phyloP scores from a whole-genome alignment of 495 filamentous ascomycete genomes.

The Bacidia rubella region DNA sequence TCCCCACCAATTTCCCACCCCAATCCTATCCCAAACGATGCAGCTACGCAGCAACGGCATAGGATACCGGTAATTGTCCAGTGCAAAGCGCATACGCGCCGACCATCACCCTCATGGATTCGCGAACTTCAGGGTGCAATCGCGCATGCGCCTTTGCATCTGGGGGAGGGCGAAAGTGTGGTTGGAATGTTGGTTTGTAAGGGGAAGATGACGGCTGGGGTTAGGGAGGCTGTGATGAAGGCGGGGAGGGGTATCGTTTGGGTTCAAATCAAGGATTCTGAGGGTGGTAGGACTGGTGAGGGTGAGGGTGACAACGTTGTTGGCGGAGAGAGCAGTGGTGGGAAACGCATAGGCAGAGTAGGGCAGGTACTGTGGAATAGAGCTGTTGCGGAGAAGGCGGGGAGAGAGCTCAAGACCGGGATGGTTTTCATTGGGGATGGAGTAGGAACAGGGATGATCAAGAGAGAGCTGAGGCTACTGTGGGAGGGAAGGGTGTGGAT shows the following conservation, averaged over 20 bases:
- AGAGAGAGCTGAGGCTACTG: conserved; percentile 14
- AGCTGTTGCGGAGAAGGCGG: conserved; percentile 45
- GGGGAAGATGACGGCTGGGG: conserved; percentile 41
- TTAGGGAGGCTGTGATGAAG: conserved; percentile 50
- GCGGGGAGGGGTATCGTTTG: conserved; percentile 54
- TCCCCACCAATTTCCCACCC: conserved; percentile 32
- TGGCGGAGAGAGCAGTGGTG: conserved; percentile 32
- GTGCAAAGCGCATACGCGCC: conserved; percentile 57
- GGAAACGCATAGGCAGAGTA: conserved; percentile 42
- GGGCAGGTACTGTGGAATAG: conserved; percentile 58
- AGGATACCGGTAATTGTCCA: conserved; percentile 54
- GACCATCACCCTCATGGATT: conserved; percentile 48
- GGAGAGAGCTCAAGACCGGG: conserved; percentile 48
- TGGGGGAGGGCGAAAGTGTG: conserved; percentile 36
- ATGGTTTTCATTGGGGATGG: conserved; percentile 31
- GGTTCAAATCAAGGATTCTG: conserved; percentile 30
- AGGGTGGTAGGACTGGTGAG: conserved; percentile 23
- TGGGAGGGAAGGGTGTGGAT: conserved; percentile 13
- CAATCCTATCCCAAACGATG: conserved; percentile 4
- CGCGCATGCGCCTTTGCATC: conserved; percentile 52
- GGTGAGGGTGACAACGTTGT: background rate
- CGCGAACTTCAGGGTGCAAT: conserved; percentile 82
- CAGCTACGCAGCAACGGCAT: conserved; percentile 2
- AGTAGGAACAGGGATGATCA: conserved; percentile 2
- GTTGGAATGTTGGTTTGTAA: conserved; percentile 48